These are phyloP conservation scores for Penicillium frequentans DNA, from an alignment of 2,329 filamentous ascomycete species.

Conservation along the genomic window DNA sequence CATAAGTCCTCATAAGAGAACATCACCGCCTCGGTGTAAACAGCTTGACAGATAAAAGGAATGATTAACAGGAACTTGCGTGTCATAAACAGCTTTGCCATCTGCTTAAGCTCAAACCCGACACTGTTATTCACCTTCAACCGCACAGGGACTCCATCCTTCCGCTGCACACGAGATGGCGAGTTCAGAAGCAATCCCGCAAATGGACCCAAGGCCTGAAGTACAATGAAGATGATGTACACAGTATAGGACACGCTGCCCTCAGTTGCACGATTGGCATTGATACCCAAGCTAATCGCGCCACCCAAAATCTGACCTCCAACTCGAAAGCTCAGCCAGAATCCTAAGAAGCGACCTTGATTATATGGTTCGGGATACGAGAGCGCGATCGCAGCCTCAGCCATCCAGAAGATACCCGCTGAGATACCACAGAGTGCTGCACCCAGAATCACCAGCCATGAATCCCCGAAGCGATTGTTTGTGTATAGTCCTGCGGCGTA, in stretches of 20 bases:
- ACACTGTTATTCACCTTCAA: constrained; percentile 59
- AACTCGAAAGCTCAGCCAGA: constrained; percentile 65
- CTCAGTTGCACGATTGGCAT: constrained; percentile 56
- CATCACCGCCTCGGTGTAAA: constrained; percentile 70
- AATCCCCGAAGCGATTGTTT: constrained; percentile 68
- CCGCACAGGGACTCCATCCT: constrained; percentile 63
- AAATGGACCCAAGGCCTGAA: constrained; percentile 67
- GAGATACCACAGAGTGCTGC: constrained; percentile 69
- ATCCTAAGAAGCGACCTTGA: constrained; percentile 63
- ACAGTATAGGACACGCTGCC: constrained; percentile 70
- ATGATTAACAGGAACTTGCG: constrained; percentile 65
- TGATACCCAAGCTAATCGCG: constrained; percentile 69
- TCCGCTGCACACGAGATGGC: constrained; percentile 63
- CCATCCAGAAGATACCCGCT: constrained; percentile 74
- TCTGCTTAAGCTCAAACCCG: constrained; percentile 61
- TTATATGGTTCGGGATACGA: constrained; percentile 71
- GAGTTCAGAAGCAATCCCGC: constrained; percentile 62
- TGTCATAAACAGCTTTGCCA: constrained; percentile 58
- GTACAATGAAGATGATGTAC: constrained; percentile 67
- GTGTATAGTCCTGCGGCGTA: constrained; percentile 71
- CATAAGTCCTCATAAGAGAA: constrained; percentile 68
- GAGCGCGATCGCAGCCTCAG: constrained; percentile 71
- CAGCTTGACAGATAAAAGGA: constrained; percentile 68
- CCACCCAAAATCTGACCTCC: constrained; percentile 70
- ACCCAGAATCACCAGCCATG: constrained; percentile 69